A percentile compares a stretch with the other conserved stretches of the same genome.
phyloP scores from a whole-genome alignment of 1,139 yeast genomes.

The Keqinozyma sinolaborantium region DNA sequence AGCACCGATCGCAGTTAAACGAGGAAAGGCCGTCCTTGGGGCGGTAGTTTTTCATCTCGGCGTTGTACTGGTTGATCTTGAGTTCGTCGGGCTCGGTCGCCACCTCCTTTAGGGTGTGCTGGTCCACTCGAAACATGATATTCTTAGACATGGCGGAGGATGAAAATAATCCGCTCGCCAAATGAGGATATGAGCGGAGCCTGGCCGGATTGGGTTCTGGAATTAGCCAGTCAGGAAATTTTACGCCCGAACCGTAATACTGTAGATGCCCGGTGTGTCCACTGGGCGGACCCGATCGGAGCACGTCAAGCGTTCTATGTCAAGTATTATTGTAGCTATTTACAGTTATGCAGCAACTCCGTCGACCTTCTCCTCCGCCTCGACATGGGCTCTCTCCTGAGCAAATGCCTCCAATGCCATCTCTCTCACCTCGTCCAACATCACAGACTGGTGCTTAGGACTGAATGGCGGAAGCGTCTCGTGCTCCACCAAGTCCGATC shows the following conservation, averaged over 20 bases:
- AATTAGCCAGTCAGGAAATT: no score
- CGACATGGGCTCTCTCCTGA: conserved; percentile 12
- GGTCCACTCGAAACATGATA: neutral
- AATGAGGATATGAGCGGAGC: no score
- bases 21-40: conserved; percentile 10
- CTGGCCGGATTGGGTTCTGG: no score
- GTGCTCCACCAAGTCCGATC: conserved; percentile 52
- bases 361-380: neutral
- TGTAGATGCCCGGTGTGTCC: no score
- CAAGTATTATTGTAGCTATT: no score
- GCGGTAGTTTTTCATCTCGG: no score
- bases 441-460: conserved; percentile 62
- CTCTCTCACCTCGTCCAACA: conserved; percentile 55
- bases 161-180: neutral
- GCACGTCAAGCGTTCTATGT: no score
- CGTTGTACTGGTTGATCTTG: no score
- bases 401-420: conserved; percentile 36
- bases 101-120: no score
- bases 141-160: neutral
- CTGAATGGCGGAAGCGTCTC: conserved; percentile 54
- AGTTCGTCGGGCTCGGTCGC: no score
- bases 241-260: no score
- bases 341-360: neutral
- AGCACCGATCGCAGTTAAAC: conserved; percentile 40
- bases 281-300: no score